A percentile compares a stretch with the other conserved stretches of the same genome.
Conservation (phyloP, 2,329 filamentous ascomycete species). For the Colletotrichum tofieldiae region DNA sequence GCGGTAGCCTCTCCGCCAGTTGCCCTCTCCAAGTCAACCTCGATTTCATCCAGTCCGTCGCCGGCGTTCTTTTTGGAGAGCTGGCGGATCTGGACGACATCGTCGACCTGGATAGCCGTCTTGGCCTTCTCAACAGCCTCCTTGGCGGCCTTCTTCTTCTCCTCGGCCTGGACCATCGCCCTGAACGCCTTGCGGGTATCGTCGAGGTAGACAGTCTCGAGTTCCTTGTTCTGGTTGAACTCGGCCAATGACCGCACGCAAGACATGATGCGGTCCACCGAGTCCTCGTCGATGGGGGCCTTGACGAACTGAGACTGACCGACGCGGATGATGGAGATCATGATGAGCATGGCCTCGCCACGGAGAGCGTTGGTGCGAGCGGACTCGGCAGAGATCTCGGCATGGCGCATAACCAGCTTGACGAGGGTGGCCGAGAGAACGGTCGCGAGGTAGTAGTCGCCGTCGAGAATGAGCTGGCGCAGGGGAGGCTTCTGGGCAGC, state of each 20-base stretch:
- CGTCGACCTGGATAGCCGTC: constrained; percentile 94
- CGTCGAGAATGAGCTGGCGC: constrained; percentile 94
- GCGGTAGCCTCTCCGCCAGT: constrained; percentile 88
- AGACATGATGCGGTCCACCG: constrained; percentile 98
- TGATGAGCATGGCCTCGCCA: constrained; percentile 98
- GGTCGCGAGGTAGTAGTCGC: constrained; percentile 95
- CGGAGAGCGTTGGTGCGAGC: constrained; percentile 94
- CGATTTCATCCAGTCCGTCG: constrained; percentile 88
- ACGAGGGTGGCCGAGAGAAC: constrained; percentile 97
- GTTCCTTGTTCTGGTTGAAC: constrained; percentile 89
- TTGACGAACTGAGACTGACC: constrained; percentile 99
- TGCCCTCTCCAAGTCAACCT: constrained; percentile 92
- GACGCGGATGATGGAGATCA: constrained; percentile 98
- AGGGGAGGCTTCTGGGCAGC: constrained; percentile 96
- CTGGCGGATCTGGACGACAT: constrained; percentile 93
- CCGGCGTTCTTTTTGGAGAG: constrained; percentile 90
- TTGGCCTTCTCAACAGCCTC: constrained; percentile 94
- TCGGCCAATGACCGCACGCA: constrained; percentile 94
- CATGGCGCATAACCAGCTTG: constrained; percentile 97
- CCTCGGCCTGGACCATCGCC: constrained; percentile 96
- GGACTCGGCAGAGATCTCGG: constrained; percentile 88
- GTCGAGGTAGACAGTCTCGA: constrained; percentile 93
- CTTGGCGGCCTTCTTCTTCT: constrained; percentile 97
- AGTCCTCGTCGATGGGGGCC: constrained; percentile 96
- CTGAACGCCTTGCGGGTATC: constrained; percentile 97